phyloP scores from a whole-genome alignment of 169 alveolate species.

The Plasmodium cynomolgi region DNA sequence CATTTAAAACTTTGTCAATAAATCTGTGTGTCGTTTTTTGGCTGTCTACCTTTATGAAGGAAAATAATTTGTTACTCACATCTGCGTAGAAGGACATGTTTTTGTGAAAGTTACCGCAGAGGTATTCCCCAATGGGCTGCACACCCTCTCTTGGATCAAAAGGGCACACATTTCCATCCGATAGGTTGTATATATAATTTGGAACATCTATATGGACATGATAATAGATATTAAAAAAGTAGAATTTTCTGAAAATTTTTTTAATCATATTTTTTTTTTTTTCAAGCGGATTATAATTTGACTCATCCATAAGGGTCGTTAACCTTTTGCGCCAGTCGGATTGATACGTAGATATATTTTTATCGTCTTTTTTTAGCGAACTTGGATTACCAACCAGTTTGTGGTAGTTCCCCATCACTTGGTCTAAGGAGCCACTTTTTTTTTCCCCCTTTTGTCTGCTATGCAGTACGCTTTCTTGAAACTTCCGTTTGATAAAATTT shows the following conservation, averaged over 20 bases:
- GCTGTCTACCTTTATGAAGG: conserved; percentile 25
- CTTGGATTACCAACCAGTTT: background rate
- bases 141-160: background rate
- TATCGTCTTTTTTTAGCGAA: background rate
- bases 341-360: background rate
- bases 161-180: conserved; percentile 26
- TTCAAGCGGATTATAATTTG: conserved; percentile 1
- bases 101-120: conserved; percentile 11
- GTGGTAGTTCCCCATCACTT: background rate
- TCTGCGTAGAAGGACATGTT: conserved; percentile 20
- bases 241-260: conserved; percentile 26
- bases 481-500: conserved; percentile 16
- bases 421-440: background rate
- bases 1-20: conserved; percentile 12
- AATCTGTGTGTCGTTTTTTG: conserved; percentile 5
- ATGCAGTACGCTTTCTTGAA: background rate
- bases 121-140: background rate
- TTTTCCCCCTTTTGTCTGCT: background rate
- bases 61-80: conserved; percentile 18
- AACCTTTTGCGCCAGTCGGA: background rate
- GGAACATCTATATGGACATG: conserved; percentile 8
- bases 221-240: conserved; percentile 29
- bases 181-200: conserved; percentile 24
- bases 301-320: background rate
- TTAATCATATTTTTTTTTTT: background rate